These are phyloP conservation scores for Didymella pinodella DNA, from an alignment of 2,329 filamentous ascomycete genomes.

Conservation along the genomic window DNA sequence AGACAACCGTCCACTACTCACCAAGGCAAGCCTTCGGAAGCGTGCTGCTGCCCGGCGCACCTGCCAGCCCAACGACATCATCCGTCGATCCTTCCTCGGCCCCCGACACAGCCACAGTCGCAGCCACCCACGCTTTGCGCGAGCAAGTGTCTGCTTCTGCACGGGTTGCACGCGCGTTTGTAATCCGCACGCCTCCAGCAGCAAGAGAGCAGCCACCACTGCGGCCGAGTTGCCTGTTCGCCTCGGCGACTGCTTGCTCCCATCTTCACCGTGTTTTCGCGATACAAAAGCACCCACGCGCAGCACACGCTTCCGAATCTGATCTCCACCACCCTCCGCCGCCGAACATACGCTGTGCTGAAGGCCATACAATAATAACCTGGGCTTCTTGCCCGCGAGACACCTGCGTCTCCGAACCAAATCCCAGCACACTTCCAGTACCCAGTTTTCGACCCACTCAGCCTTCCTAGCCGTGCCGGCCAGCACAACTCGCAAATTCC, in stretches of 20 bases:
- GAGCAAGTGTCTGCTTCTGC: conserved; percentile 15
- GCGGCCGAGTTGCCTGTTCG: background rate
- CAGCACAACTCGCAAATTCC: conserved; percentile 25
- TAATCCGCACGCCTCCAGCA: conserved; percentile 13
- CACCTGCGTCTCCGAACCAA: conserved; percentile 47
- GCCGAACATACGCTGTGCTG: conserved; percentile 48
- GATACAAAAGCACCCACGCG: conserved; percentile 36
- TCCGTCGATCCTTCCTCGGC: conserved; percentile 21
- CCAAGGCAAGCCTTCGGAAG: conserved; percentile 18
- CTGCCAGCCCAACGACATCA: conserved; percentile 22
- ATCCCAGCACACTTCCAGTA: conserved; percentile 7
- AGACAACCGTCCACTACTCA: conserved; percentile 18
- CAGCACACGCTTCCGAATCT: conserved; percentile 40
- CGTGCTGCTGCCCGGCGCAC: conserved; percentile 20
- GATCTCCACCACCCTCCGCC: conserved; percentile 40
- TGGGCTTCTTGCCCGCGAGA: conserved; percentile 53
- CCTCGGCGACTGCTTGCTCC: conserved; percentile 12
- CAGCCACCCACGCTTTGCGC: conserved; percentile 15
- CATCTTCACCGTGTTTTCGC: conserved; percentile 43
- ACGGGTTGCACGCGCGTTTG: conserved; percentile 17
- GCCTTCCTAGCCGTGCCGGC: conserved; percentile 27
- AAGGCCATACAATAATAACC: conserved; percentile 46
- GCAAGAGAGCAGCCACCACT: conserved; percentile 4
- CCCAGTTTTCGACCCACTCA: conserved; percentile 27
- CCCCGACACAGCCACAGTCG: conserved; percentile 20